Base-by-base conservation (phyloP, 176 grass and related monocot species). In the Bonia amplexicaulis region DNA sequence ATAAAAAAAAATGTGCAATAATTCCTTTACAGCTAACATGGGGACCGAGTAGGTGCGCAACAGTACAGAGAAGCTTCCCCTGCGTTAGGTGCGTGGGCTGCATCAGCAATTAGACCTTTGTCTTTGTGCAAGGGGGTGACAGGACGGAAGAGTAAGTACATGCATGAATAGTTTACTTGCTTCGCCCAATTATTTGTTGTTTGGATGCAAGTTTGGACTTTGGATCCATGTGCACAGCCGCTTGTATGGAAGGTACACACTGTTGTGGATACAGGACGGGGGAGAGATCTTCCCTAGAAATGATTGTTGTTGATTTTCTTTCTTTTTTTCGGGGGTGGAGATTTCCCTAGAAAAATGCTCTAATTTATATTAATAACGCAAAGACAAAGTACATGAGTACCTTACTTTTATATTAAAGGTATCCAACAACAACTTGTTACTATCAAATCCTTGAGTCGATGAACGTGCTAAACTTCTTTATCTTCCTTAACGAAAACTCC, bases 51-150 rank as follows among this genome's bases (percentile, higher is more conserved):
- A 31, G 17, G 46, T 45, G 7, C n/a, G 6, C 39, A 12, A 25
- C 40, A 71, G 84, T 37, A 12, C 12, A 7, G 0, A 42, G 83
- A 79, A 62, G 66, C 26, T 85, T 71, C 75, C 29, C 25, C 0
- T 19, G 76, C 3, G 69, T 74, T 87, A 74, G 77, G 68, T 55
- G 68, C 67, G 64, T 64, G 76, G 55, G 55, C 84, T 64, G 44
- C 77, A 44, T 80, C 69, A 80, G 27, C 77, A 17, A 74, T 62
- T 66, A 58, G 44, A 60, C 68, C 67, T 7, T 51, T 63, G 41
- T 77, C 49, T 31, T 3, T 46, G 16, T 76, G 60, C 14, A 55
- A 17, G 49, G 48, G 46, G 23, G 0, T 44, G 48, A 66, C 63
- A 47, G 29, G 39, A 6, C 17, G 82, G 51, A 57, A 2, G 60